Evolutionary conservation across 1,284 basidiomycete species (phyloP).

Genomic region (Papiliotrema terrestris): DNA sequence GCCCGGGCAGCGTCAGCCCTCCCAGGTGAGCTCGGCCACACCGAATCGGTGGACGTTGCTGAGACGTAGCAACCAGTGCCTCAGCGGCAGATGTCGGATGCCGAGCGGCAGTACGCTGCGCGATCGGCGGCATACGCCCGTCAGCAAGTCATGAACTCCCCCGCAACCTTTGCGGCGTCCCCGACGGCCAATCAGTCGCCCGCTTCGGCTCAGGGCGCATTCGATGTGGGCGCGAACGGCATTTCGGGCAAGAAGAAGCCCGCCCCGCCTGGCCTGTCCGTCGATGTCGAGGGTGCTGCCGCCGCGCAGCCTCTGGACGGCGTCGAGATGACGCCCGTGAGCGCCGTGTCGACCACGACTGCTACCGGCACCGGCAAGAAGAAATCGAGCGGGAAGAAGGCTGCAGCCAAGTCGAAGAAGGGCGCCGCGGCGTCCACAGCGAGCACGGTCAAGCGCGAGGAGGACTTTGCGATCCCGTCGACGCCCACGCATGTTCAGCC

Average conservation of each 20-base stretch:
- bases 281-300: not conserved
- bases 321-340: conserved; percentile 1
- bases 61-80: not conserved
- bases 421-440: not conserved
- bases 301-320: not conserved
- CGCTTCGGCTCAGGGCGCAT: too few relatives aligned
- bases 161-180: conserved; percentile 17
- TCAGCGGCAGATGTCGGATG: conserved; percentile 11
- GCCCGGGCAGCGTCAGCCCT: conserved; percentile 9
- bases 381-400: not conserved
- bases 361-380: not conserved
- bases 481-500: not conserved
- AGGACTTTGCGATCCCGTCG: not conserved
- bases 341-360: not conserved
- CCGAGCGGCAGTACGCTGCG: conserved; percentile 21
- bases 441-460: not conserved
- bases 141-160: conserved; percentile 18
- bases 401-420: not conserved
- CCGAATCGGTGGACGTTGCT: not conserved
- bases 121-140: conserved; percentile 19
- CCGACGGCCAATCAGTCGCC: conserved; percentile 6
- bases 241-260: not conserved
- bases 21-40: conserved; percentile 8
- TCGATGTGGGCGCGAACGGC: not conserved
- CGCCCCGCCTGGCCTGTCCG: not conserved